A percentile compares a stretch with the other conserved stretches of the same genome.
phyloP scores from a whole-genome alignment of 192 early-diverging fungal species.

The Mortierella antarctica region DNA sequence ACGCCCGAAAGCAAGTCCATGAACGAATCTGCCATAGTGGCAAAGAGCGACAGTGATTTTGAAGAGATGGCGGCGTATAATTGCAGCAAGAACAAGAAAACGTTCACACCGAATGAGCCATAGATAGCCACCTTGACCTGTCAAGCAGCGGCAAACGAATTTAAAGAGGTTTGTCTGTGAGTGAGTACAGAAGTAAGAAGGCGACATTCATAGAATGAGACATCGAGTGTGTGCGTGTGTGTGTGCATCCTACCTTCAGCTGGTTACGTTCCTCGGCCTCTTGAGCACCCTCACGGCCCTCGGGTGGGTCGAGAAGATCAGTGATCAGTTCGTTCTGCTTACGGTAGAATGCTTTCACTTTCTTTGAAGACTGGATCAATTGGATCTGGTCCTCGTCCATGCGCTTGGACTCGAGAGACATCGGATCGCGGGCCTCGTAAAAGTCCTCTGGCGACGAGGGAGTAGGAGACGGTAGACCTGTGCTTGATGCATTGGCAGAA shows the following conservation, averaged over 20 bases:
- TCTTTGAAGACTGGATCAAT: conserved; percentile 53
- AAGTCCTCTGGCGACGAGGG: conserved; percentile 30
- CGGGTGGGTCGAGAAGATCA: conserved; percentile 69
- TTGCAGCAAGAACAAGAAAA: conserved; percentile 74
- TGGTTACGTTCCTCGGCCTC: conserved; percentile 48
- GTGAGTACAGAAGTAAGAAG: neutral
- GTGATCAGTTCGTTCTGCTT: conserved; percentile 88
- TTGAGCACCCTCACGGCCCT: conserved; percentile 50
- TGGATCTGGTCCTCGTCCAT: conserved; percentile 63
- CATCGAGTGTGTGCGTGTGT: neutral
- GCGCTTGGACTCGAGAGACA: conserved; percentile 51
- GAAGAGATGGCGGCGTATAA: conserved; percentile 79
- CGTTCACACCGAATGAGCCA: conserved; percentile 74
- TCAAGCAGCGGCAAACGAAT: neutral
- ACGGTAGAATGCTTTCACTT: conserved; percentile 77
- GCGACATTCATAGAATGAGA: too few relatives aligned
- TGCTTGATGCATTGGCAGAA: neutral
- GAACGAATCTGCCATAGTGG: conserved; percentile 84
- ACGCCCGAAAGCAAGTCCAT: conserved; percentile 82
- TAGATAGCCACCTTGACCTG: conserved; percentile 75
- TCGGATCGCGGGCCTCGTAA: conserved; percentile 54
- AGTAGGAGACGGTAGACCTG: conserved; percentile 28
- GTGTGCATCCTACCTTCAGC: conserved; percentile 39
- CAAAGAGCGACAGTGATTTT: conserved; percentile 79
- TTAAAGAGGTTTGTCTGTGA: neutral